Conservation (phyloP, 1,284 basidiomycete species). For the Trichosporon faecale region DNA sequence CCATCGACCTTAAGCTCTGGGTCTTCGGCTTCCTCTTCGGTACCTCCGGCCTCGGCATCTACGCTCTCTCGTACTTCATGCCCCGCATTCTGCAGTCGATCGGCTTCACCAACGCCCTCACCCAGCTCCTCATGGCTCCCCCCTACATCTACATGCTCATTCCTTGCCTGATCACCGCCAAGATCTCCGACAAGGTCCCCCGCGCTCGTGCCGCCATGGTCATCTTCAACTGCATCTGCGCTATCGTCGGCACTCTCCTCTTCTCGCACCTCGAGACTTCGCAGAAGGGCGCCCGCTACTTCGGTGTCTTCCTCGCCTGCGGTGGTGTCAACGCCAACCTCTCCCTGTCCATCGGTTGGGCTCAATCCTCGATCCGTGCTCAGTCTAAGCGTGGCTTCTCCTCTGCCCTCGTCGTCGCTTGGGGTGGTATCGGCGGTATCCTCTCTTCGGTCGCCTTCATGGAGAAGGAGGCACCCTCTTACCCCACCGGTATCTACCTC, state of each 20-base stretch:
- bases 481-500: conserved; percentile 29
- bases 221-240: conserved; percentile 19
- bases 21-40: conserved; percentile 52
- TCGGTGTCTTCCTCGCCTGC: conserved; percentile 52
- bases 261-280: conserved; percentile 19
- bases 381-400: conserved; percentile 50
- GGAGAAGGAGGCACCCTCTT: conserved; percentile 37
- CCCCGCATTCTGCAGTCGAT: conserved; percentile 38
- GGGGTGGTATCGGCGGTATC: conserved; percentile 55
- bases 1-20: conserved; percentile 53
- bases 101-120: conserved; percentile 31
- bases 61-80: conserved; percentile 48
- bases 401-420: conserved; percentile 49
- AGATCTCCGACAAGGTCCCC: conserved; percentile 48
- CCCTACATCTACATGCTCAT: conserved; percentile 51
- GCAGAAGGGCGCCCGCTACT: conserved; percentile 45
- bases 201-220: conserved; percentile 13
- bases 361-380: conserved; percentile 52
- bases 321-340: conserved; percentile 42
- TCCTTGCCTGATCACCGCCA: conserved; percentile 45
- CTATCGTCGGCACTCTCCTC: conserved; percentile 23
- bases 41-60: conserved; percentile 27
- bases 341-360: conserved; percentile 43
- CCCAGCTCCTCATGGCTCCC: conserved; percentile 51
- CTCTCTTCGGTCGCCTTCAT: conserved; percentile 42